phyloP scores from a whole-genome alignment of 2,329 filamentous ascomycete species.

The Aureobasidium sp. region DNA sequence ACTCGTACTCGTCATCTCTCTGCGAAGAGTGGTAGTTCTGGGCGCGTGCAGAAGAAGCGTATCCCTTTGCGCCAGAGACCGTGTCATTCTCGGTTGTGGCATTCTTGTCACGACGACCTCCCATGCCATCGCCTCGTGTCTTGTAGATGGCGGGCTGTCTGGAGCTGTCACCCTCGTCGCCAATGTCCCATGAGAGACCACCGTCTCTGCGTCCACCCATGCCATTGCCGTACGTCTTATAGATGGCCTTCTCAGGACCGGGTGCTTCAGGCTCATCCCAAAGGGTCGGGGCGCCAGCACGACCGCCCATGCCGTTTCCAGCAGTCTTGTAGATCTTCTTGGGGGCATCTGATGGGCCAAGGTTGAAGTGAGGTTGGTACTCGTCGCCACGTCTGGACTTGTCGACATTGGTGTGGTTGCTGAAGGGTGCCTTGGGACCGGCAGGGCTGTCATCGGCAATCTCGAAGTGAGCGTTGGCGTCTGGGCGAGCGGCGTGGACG shows the following conservation, averaged over 20 bases:
- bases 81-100: slow-evolving; percentile 5
- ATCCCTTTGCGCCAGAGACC: background rate
- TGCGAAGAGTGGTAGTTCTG: slow-evolving; percentile 4
- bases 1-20: slow-evolving; percentile 23
- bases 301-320: slow-evolving; percentile 56
- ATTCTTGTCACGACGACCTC: slow-evolving; percentile 25
- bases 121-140: slow-evolving; percentile 51
- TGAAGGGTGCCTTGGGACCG: slow-evolving; percentile 31
- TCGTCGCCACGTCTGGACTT: slow-evolving; percentile 66
- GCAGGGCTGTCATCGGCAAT: slow-evolving; percentile 65
- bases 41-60: slow-evolving; percentile 1
- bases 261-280: slow-evolving; percentile 44
- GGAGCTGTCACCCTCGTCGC: slow-evolving; percentile 20
- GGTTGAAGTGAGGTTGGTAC: slow-evolving; percentile 70
- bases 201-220: slow-evolving; percentile 46
- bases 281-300: slow-evolving; percentile 45
- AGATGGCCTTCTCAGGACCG: slow-evolving; percentile 23
- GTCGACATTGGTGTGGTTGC: slow-evolving; percentile 37
- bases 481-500: slow-evolving; percentile 63
- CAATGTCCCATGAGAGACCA: slow-evolving; percentile 12
- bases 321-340: slow-evolving; percentile 33
- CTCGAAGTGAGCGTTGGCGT: slow-evolving; percentile 77
- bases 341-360: slow-evolving; percentile 52
- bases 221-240: slow-evolving; percentile 40
- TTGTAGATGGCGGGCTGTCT: slow-evolving; percentile 28